Conservation (phyloP, 345 rosid species). For the Bruguiera sexangula region DNA sequence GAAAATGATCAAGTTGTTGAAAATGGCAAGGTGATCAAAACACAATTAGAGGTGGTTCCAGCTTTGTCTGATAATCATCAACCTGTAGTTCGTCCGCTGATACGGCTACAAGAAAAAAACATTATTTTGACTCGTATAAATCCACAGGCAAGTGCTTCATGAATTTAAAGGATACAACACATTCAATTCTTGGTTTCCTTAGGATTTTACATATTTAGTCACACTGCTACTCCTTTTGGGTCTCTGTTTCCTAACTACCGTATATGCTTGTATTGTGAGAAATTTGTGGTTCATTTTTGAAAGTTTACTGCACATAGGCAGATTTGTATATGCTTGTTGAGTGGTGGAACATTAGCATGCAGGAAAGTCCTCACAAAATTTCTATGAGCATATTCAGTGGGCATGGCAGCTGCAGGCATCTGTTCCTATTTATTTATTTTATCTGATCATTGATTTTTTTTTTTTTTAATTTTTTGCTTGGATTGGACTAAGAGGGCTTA, state of each 20-base stretch:
- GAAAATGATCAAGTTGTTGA: constrained; percentile 92
- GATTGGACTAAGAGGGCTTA: too few species aligned
- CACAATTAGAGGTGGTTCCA: constrained; percentile 70
- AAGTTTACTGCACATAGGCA: too few species aligned
- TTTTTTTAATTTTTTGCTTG: too few species aligned
- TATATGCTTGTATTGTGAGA: too few species aligned
- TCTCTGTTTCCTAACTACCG: not conserved
- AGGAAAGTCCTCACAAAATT: too few species aligned
- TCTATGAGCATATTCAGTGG: too few species aligned
- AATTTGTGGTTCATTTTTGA: not conserved
- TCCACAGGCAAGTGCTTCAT: constrained; percentile 61
- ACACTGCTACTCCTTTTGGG: not conserved
- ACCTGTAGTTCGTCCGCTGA: constrained; percentile 75
- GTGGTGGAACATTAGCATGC: too few species aligned
- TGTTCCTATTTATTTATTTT: constrained; percentile 13
- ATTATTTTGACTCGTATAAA: constrained; percentile 94
- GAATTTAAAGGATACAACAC: constrained; percentile 3
- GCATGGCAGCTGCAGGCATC: too few species aligned
- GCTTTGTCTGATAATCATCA: constrained; percentile 77
- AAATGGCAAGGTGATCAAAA: constrained; percentile 80
- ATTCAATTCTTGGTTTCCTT: not conserved
- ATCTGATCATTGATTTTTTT: not conserved
- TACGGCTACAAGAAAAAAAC: constrained; percentile 83
- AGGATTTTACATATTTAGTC: not conserved
- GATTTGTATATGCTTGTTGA: too few species aligned